Base-by-base conservation (phyloP, 495 filamentous ascomycete genomes). In the Aspergillus cristatus region DNA sequence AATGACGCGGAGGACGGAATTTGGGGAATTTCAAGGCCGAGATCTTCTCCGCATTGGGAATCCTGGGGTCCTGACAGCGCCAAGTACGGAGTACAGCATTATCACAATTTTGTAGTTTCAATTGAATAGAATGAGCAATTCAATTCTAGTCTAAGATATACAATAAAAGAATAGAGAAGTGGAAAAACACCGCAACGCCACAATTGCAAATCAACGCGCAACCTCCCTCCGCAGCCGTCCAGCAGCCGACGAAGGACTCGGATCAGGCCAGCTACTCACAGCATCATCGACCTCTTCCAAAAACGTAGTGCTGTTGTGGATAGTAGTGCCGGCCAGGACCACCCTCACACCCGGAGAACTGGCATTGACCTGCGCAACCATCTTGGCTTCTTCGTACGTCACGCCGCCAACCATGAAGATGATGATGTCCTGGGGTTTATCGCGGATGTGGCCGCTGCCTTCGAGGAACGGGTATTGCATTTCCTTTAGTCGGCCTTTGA, bases 361-460 rank as follows among this genome's bases (percentile, higher is more conserved):
- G 16, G 87, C 87, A 66, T 97, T 98, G 42, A 97, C 76, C 50
- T 88, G 77, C 6, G 90, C 87, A 2, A 96, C 77, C 68, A 84
- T 83, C 68, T 93, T 94, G 2, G 93, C 89, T 60, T 98, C 91
- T 58, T 97, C 91, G 52, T 94, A 97, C 1, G 91, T 98, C 3
- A 78, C 78, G 5, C 91, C 91, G 14, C 93, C 91, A 34, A 95
- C 70, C 53, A 97, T 84, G 53, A 98, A 97, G 12, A 97, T 75
- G 26, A 98, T 73, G 30, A 97, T 82, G 57, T 98, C 93, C 57
- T 98, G 91, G 14, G 91, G 91, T 53, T 96, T 98, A 49, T 97
- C 91, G 28, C 79, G 72, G 7, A 86, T 94, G 8, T 81, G 73
- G 8, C 79, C 81, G 12, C 82, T 81, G 13, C 86, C 86, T 40